Base-by-base conservation (phyloP, 768 basidiomycete species). In the Paxillus rubicundulus region DNA sequence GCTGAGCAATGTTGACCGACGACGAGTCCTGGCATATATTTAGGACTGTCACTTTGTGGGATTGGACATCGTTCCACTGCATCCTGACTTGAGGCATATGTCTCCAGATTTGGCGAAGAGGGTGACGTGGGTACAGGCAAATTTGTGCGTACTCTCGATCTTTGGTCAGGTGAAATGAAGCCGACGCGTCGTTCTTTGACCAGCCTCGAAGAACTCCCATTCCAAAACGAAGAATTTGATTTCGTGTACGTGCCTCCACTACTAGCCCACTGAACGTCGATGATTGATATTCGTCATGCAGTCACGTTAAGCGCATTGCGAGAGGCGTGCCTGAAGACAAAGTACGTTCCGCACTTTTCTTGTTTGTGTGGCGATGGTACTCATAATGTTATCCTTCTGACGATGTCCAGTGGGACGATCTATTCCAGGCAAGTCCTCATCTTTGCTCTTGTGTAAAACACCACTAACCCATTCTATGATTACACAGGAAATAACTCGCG, bases 311-410 rank as follows among this genome's bases (percentile, higher is more conserved):
- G 60, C 78, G 86, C 7, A 81, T 90, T 42, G 82, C 85, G 1
- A 76, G 85, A 20, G 87, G 87, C 36, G 84, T 90, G 38, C 88
- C 88, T 13, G 87, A 89, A 61, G 77, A 89, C 64, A 85, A 84
- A 73, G 86, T 86, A 43, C 27, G 71, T 62, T 5, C 12, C 17
- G 9, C 37, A 5, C 37, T 37, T 37, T 12, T 37, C 10, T 14
- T 37, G 2, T 28, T 37, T 32, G 30, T 33, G 10, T 5, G 4
- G 14, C 14, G 33, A 33, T 9, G 5, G 12, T 33, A 33, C 33
- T 33, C 10, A 33, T 12, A 4, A 9, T 33, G 13, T 13, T 13
- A 12, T 4, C 10, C 33, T 33, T 33, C 33, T 13, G 33, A 13
- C 9, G 12, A 14, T 33, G 12, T 14, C 33, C 33, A 85, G 84